Evolutionary conservation across 2,329 filamentous ascomycete species (phyloP), one percentile per base, ranked within the genome.

Genomic region (Podosphaera xanthii): DNA sequence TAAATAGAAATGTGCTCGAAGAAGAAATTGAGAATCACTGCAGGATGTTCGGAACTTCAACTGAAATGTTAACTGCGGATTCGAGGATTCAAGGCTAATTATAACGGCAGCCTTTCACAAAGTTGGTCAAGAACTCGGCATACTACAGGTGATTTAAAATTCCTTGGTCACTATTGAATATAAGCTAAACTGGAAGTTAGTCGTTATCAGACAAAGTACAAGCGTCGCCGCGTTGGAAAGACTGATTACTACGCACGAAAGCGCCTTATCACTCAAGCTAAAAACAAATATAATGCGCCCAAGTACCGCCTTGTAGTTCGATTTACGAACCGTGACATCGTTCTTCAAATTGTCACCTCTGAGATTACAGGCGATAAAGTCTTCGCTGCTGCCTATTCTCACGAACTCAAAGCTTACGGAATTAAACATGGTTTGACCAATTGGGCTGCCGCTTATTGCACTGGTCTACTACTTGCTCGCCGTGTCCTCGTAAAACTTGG

Each of bases 41-140:
- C 91, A 96, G 96, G 87, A 88, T 94, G 89, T 96, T 96, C 91
- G 90, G 87, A 86, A 67, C 62, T 70, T 61, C 67, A 68, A 76
- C 90, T 96, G 90, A 96, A 96, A 90, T 89, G 90, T 82, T 83
- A 95, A 95, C 95, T 96, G 91, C 91, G 96, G 90, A 96, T 88
- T 95, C 87, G 83, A 75, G 79, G 77, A 75, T 34, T 3, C 38
- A 57, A 56, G 61, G 62, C 61, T 62, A 60, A 64, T 59, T 40
- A 36, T 35, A 73, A 70, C 72, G 66, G 68, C 73, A 95, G 89
- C 73, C 81, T 76, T 91, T 89, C 85, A 82, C 87, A 81, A 97
- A 97, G 83, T 76, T 84, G 74, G 81, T 92, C 74, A 97, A 97
- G 86, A 95, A 85, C 82, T 89, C 85, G 77, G 86, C 92, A 74